Conservation (phyloP, 495 filamentous ascomycete genomes). For the Penicillium steckii region DNA sequence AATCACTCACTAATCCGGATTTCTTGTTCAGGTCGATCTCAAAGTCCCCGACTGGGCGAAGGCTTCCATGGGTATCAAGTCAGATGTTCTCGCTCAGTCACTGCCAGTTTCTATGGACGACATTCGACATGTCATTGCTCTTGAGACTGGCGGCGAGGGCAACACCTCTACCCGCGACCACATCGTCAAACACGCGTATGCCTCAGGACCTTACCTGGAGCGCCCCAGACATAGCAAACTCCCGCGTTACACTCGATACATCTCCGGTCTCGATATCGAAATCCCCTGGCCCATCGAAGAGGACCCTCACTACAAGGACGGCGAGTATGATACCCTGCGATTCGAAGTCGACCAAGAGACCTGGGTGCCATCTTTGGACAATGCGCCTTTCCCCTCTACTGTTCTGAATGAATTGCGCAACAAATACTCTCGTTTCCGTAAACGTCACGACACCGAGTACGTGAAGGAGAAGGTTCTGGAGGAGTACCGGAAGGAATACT, state of each 20-base stretch:
- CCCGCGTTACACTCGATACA: slow-evolving; percentile 42
- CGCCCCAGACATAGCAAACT: slow-evolving; percentile 30
- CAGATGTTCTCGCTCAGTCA: slow-evolving; percentile 43
- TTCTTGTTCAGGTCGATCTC: slow-evolving; percentile 51
- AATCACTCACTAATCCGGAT: slow-evolving; percentile 4
- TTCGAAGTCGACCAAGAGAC: slow-evolving; percentile 72
- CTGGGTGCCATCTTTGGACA: slow-evolving; percentile 70
- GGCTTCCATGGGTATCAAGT: slow-evolving; percentile 34
- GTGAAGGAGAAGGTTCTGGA: slow-evolving; percentile 53
- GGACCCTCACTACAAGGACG: slow-evolving; percentile 42
- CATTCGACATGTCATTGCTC: slow-evolving; percentile 77
- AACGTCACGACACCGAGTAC: slow-evolving; percentile 67
- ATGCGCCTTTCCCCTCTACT: slow-evolving; percentile 71
- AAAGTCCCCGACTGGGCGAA: slow-evolving; percentile 54
- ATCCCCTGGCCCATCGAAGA: slow-evolving; percentile 72
- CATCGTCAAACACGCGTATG: slow-evolving; percentile 66
- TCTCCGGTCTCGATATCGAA: slow-evolving; percentile 45
- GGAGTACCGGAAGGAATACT: slow-evolving; percentile 59
- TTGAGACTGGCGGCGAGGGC: slow-evolving; percentile 45
- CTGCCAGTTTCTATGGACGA: slow-evolving; percentile 61
- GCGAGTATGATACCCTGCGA: slow-evolving; percentile 67
- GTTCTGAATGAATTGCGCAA: slow-evolving; percentile 88
- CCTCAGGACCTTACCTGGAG: slow-evolving; percentile 33
- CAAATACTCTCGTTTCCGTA: slow-evolving; percentile 81
- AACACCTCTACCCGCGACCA: slow-evolving; percentile 66